Base-by-base conservation (phyloP, 805 yeast species). In the Candida nemodendra region DNA sequence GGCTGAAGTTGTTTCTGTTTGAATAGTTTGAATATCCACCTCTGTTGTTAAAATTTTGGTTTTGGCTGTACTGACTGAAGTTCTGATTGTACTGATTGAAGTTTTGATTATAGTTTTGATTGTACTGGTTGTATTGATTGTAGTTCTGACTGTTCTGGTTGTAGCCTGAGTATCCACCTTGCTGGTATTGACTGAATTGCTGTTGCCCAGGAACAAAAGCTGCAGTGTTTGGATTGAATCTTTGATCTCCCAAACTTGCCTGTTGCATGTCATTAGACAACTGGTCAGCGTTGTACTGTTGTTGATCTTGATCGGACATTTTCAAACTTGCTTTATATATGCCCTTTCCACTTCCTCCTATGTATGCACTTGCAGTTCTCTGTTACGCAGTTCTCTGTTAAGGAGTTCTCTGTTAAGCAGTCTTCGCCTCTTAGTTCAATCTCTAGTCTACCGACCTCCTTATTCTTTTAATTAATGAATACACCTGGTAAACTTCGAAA, bases 191-290 rank as follows among this genome's bases (percentile, higher is more conserved):
- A 30, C 45, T 41, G 27, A 32, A 42, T 14, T 45, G 47, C 33
- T 44, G 51, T 18, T 29, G 25, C 36, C 64, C 64, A 36, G 72
- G 73, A 38, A 73, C 75, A 59, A 76, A 76, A 11, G 74, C 34
- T 9, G 74, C 73, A 26, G 65, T 66, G 45, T 65, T 68, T 21
- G 84, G 78, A 50, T 79, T 74, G 61, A 54, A 77, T 11, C 36
- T 39, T 18, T 48, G 69, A 32, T 62, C 68, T 21, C 57, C 62
- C 46, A 74, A 41, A 40, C 67, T 63, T 42, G 71, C 49, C 46
- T 72, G 66, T 45, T 65, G 70, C 51, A 75, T 53, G 47, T 68
- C 71, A 44, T 66, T 63, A 32, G 68, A 56, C 62, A 73, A 60
- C 39, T 71, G 61, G 49, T 72, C 72, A 43, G 65, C 66, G 47